Conservation (phyloP, 2,329 filamentous ascomycete genomes). For the Fusarium sp. region DNA sequence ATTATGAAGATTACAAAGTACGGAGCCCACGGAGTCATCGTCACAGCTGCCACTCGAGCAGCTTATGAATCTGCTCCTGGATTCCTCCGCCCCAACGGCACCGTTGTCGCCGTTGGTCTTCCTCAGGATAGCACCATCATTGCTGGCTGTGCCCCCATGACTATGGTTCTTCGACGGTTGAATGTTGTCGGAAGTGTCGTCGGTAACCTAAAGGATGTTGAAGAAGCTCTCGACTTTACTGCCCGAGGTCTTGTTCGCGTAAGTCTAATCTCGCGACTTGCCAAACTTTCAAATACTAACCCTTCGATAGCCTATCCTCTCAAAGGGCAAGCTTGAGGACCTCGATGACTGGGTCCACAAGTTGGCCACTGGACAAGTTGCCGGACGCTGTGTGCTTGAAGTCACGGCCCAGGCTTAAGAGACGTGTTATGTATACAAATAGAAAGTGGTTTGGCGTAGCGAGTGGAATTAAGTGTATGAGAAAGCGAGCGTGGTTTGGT, state of each 20-base stretch:
- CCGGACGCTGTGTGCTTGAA: constrained; percentile 37
- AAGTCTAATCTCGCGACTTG: no score
- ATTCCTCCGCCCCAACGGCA: constrained; percentile 83
- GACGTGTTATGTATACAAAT: neutral
- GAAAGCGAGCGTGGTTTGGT: neutral
- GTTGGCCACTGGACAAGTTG: constrained; percentile 33
- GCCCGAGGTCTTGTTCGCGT: constrained; percentile 37
- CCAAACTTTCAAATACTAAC: constrained; percentile 12
- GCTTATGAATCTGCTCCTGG: constrained; percentile 93
- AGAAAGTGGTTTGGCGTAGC: neutral
- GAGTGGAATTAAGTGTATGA: neutral
- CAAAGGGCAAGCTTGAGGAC: constrained; percentile 40
- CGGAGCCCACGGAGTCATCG: constrained; percentile 87
- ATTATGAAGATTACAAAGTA: constrained; percentile 76
- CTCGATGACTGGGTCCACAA: constrained; percentile 38
- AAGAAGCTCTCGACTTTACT: constrained; percentile 42
- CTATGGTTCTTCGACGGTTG: constrained; percentile 25
- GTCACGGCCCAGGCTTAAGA: constrained; percentile 15
- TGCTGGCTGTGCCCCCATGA: constrained; percentile 34
- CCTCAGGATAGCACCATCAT: constrained; percentile 55
- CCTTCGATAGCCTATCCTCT: constrained; percentile 28
- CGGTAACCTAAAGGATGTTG: constrained; percentile 37
- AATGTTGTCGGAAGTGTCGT: constrained; percentile 41
- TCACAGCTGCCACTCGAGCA: constrained; percentile 85
- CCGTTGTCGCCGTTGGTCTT: constrained; percentile 85